Evolutionary conservation across 805 yeast species (phyloP), one percentile per base, ranked within the genome.

Genomic region (Teunomyces lycoperdinae): DNA sequence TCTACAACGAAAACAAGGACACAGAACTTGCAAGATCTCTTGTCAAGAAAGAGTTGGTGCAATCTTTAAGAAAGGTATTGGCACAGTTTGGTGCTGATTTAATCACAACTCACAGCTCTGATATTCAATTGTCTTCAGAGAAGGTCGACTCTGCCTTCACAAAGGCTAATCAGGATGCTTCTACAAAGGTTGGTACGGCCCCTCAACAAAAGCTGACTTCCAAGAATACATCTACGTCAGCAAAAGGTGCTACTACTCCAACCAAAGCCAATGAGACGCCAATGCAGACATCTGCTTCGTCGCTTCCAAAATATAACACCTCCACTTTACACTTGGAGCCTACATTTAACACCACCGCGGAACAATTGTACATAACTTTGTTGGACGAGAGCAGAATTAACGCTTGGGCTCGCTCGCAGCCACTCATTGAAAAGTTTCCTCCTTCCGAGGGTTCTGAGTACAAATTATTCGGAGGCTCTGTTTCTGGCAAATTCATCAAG

Each of bases 341-440:
- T 4, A 74, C 79, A 2, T 94, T 94, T 77, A 85, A 85, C 66
- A 89, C 96, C 10, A 78, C 95, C 3, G 95, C 97, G 0, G 89
- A 86, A 52, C 96, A 89, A 63, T 67, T 95, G 31, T 94, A 83
- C 66, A 70, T 78, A 39, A 87, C 97, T 0, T 78, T 94, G 33
- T 65, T 88, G 41, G 89, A 87, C 50, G 87, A 87, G 24, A 80
- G 80, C 43, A 75, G 96, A 53, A 85, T 94, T 10, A 81, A 84
- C n/a, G 91, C 91, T 0, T 94, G 98, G 98, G 78, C 96, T 0
- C 82, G 96, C 50, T 81, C 95, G 0, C 72, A 80, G 32, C 90
- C 81, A 43, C 67, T 63, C 27, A 77, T 89, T 45, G 79, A 77
- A 14, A 63, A 66, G 32, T 61, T 62, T 45, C 73, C 58, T 73